Evolutionary conservation across 306 rosid genomes (phyloP).

Genomic region (Astragalus membranaceus): DNA sequence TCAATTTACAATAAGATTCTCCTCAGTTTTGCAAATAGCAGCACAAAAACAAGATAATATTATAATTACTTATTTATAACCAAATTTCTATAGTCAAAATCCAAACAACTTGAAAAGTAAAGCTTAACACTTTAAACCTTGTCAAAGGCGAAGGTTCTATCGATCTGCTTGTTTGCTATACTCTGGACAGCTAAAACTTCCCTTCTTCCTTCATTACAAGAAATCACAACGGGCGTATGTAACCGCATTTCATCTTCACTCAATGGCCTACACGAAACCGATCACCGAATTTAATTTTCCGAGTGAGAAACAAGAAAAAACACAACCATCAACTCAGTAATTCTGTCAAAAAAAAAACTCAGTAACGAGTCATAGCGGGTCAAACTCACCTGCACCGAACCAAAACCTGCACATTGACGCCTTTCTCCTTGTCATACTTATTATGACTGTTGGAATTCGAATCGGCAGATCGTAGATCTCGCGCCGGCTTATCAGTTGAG

Average conservation of each 20-base stretch:
- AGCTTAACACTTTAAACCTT: conserved; percentile 43
- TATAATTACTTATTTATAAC: no score
- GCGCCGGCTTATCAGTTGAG: conserved; percentile 64
- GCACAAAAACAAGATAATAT: no score
- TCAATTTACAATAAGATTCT: not conserved
- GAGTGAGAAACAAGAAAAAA: not conserved
- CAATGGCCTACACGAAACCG: conserved; percentile 66
- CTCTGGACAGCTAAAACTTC: conserved; percentile 86
- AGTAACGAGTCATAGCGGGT: conserved; percentile 15
- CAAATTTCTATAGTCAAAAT: not conserved
- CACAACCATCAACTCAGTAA: conserved; percentile 2
- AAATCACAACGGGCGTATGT: conserved; percentile 90
- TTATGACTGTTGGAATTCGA: conserved; percentile 58
- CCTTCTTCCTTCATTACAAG: conserved; percentile 73
- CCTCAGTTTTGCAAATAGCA: not conserved
- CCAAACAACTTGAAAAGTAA: not conserved
- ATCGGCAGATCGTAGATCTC: conserved; percentile 98
- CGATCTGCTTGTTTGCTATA: conserved; percentile 99
- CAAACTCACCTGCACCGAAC: conserved; percentile 91
- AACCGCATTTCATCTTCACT: conserved; percentile 81
- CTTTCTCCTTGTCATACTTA: conserved; percentile 83
- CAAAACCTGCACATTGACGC: conserved; percentile 97
- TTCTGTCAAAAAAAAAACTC: not conserved
- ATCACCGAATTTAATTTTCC: not conserved
- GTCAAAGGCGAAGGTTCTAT: conserved; percentile 84